phyloP scores from a whole-genome alignment of 2,329 filamentous ascomycete species.

The Akanthomyces lecanii region DNA sequence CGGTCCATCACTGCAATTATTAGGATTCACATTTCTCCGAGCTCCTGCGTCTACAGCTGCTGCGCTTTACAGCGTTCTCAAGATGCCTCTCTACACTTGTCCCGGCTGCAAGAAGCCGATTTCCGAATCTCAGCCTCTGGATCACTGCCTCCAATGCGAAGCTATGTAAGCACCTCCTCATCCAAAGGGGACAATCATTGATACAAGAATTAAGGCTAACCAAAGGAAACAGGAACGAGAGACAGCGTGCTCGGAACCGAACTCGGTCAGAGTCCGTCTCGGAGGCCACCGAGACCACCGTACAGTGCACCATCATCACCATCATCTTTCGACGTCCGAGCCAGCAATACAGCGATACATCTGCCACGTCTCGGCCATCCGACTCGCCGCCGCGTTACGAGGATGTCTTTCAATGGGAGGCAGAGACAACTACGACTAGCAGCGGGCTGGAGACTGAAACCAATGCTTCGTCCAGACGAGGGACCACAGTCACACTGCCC shows the following conservation, averaged over 20 bases:
- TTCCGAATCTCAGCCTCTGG: conserved; percentile 13
- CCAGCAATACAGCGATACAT: conserved; percentile 7
- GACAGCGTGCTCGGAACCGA: not conserved
- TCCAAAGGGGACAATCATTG: not conserved
- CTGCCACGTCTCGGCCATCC: not conserved
- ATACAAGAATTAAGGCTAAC: not conserved
- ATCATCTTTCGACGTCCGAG: conserved; percentile 6
- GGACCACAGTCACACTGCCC: not conserved
- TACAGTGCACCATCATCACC: conserved; percentile 11
- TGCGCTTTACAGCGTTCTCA: not conserved
- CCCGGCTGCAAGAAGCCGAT: conserved; percentile 14
- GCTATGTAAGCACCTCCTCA: not conserved
- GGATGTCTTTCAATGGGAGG: conserved; percentile 2
- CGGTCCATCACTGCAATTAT: not conserved
- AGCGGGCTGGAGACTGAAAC: not conserved
- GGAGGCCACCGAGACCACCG: not conserved
- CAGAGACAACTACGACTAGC: not conserved
- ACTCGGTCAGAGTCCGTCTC: not conserved
- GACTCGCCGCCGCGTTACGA: conserved; percentile 1
- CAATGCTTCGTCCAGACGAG: not conserved
- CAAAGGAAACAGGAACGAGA: not conserved
- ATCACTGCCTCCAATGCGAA: conserved; percentile 13
- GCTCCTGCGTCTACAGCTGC: not conserved
- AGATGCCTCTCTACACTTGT: conserved; percentile 16
- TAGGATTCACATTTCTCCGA: not conserved